Percentiles rank a stretch among this genome's conserved stretches.
These are phyloP conservation scores for Calonectria pseudoturangicola DNA, from an alignment of 2,329 filamentous ascomycete species.

Conservation along the genomic window DNA sequence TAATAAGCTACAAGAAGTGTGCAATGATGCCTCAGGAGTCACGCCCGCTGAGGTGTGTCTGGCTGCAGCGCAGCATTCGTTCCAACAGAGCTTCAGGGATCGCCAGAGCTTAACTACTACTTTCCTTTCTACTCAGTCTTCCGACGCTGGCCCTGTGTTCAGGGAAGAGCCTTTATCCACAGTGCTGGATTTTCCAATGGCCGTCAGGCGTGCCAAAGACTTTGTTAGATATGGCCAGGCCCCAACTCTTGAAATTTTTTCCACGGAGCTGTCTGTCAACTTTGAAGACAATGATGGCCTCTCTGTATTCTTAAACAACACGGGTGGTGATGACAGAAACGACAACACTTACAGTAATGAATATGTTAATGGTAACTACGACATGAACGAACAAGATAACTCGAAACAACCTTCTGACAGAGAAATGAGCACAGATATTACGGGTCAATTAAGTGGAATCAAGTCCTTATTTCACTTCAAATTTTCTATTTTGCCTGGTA, in stretches of 20 bases:
- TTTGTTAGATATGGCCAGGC: background rate
- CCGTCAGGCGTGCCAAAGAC: constrained; percentile 11
- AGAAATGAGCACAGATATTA: background rate
- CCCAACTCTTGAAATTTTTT: background rate
- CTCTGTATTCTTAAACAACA: background rate
- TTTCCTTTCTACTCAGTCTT: background rate
- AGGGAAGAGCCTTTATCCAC: background rate
- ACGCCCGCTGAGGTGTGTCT: constrained; percentile 21
- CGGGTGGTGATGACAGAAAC: background rate
- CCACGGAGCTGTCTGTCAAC: background rate
- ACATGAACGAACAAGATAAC: background rate
- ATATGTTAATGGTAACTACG: background rate
- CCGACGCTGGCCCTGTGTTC: background rate
- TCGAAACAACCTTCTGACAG: background rate
- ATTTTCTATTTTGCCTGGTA: background rate
- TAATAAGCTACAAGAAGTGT: background rate
- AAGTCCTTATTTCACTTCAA: constrained; percentile 3
- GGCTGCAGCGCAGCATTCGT: constrained; percentile 25
- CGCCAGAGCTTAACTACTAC: background rate
- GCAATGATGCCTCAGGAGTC: background rate
- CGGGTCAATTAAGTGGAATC: too few species aligned
- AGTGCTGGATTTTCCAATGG: constrained; percentile 1
- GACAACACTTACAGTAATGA: background rate
- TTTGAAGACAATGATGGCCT: background rate
- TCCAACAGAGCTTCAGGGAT: background rate